Base-by-base conservation (phyloP, 805 yeast genomes). In the Candida fluviatilis region DNA sequence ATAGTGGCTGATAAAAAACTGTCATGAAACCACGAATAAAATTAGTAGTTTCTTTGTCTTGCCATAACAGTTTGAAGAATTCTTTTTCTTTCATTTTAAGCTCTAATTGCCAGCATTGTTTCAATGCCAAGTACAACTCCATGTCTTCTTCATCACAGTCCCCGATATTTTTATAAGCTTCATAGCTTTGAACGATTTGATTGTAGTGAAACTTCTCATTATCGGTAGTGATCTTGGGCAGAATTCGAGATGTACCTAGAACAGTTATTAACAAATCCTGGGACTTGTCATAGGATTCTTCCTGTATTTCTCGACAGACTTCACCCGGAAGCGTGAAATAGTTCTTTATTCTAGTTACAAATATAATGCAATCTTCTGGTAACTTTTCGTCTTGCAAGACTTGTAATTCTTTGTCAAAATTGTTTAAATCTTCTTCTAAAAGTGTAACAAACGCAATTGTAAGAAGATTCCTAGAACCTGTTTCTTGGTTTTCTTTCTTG, bases 41-140 rank as follows among this genome's bases (percentile, higher is more conserved):
- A 26, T 71, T 71, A n/a, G 89, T 80, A 33, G 95, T 64, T 47
- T 84, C 86, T 0, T 91, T 88, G 49, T 90, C 95, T 33, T 78
- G 79, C 95, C 96, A 87, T 31, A 90, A 55, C 52, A 82, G 81
- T 50, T 80, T 80, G 67, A 90, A 60, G 31, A 83, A 63, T 39
- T 79, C 77, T 55, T 87, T 89, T 54, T 91, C 99, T 26, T 78
- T 75, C 40, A 77, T 81, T 25, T 93, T 73, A 1, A 85, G 65
- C 45, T 73, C 73, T 13, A 84, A 60, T 42, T 75, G 80, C 60
- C 84, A 76, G 38, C 83, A 70, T 39, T 82, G 80, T 42, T 76
- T 78, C 11, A 84, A 54, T 43, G 72, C 69, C 5, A 78, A 62
- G 49, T 74, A 84, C 29, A 74, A 51, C 15, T 66, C 66, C 1